phyloP scores from a whole-genome alignment of 352 stramenopile genomes.

The Phytopythium mirpurense region DNA sequence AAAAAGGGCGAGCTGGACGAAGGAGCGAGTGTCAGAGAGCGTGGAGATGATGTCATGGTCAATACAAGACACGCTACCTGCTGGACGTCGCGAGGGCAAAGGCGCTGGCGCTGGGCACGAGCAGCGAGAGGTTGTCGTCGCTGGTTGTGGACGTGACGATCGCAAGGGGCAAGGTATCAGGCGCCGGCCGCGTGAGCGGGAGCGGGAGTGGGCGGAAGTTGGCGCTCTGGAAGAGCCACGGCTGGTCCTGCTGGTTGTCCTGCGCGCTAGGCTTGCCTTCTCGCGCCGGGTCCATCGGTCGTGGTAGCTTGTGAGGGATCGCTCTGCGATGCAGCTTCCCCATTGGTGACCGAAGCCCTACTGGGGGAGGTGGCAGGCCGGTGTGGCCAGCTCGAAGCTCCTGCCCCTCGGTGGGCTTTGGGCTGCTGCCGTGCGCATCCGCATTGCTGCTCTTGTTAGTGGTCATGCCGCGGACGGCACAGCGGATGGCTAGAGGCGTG shows the following conservation, averaged over 20 bases:
- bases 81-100: neutral
- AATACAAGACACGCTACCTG: neutral
- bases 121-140: neutral
- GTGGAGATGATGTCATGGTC: neutral
- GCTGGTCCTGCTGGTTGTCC: constrained; percentile 26
- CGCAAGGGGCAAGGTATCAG: neutral
- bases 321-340: neutral
- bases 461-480: neutral
- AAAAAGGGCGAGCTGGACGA: constrained; percentile 43
- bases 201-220: constrained; percentile 24
- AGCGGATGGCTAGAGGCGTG: no score
- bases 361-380: neutral
- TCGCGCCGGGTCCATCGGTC: neutral
- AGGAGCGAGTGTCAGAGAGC: neutral
- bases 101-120: neutral
- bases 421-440: neutral
- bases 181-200: constrained; percentile 7
- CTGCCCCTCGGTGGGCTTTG: neutral
- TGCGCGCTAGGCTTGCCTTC: neutral
- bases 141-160: neutral
- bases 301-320: neutral
- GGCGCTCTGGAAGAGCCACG: constrained; percentile 70
- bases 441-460: neutral
- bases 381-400: neutral
- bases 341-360: neutral